phyloP scores from a whole-genome alignment of 352 stramenopile species.

The Elongisporangium senticosum region DNA sequence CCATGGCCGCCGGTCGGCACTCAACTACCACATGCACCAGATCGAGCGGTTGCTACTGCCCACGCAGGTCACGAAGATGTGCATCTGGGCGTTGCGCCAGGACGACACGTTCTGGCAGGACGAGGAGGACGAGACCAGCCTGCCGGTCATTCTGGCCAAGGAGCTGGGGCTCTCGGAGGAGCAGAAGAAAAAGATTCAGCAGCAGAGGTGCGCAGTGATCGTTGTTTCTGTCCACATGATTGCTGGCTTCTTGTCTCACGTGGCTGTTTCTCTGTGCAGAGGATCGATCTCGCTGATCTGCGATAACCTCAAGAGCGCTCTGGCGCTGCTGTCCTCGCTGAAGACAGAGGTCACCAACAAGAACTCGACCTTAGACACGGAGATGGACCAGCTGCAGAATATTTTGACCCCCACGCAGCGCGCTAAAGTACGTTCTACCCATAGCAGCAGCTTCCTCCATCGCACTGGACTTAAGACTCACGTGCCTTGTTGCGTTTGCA shows the following conservation, averaged over 20 bases:
- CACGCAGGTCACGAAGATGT: conserved; percentile 93
- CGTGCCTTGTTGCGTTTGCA: conserved; percentile 16
- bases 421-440: conserved; percentile 58
- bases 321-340: conserved; percentile 86
- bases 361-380: conserved; percentile 89
- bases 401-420: conserved; percentile 92
- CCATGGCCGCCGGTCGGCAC: conserved; percentile 79
- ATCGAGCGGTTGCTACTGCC: conserved; percentile 91
- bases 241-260: conserved; percentile 3
- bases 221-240: neutral
- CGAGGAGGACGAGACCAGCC: conserved; percentile 83
- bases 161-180: conserved; percentile 88
- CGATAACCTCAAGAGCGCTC: conserved; percentile 84
- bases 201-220: conserved; percentile 56
- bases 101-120: conserved; percentile 89
- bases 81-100: conserved; percentile 88
- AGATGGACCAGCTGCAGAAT: conserved; percentile 93
- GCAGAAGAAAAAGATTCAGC: conserved; percentile 92
- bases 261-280: conserved; percentile 8
- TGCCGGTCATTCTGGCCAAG: conserved; percentile 88
- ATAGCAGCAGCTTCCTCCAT: neutral
- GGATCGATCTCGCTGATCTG: conserved; percentile 75
- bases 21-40: conserved; percentile 90
- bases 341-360: conserved; percentile 86
- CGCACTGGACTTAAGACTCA: neutral